phyloP scores from a whole-genome alignment of 805 yeast genomes.

The Starmerella scarabaei region DNA sequence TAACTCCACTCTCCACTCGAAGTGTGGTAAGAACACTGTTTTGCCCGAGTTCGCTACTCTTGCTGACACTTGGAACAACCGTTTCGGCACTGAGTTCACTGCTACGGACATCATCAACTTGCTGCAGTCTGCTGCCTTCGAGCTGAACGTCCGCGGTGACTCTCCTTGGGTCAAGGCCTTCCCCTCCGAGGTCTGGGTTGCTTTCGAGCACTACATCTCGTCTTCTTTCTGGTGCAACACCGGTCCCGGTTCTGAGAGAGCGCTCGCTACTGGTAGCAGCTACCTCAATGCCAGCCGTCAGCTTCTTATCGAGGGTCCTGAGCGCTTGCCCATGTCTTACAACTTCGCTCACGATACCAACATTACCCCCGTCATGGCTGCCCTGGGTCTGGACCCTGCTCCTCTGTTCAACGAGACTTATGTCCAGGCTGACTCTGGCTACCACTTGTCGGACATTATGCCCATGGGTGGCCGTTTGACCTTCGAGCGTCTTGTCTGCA shows the following conservation, averaged over 20 bases:
- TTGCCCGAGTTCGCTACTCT: slow-evolving; percentile 5
- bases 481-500: slow-evolving; percentile 31
- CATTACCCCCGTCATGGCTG: slow-evolving; percentile 36
- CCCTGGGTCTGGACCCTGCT: slow-evolving; percentile 36
- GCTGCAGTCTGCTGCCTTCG: slow-evolving; percentile 39
- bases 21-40: slow-evolving; percentile 1
- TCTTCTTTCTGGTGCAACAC: slow-evolving; percentile 33
- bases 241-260: slow-evolving; percentile 38
- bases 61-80: slow-evolving; percentile 19
- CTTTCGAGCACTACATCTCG: slow-evolving; percentile 34
- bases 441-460: slow-evolving; percentile 33
- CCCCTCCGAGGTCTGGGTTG: slow-evolving; percentile 37
- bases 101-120: slow-evolving; percentile 31
- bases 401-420: slow-evolving; percentile 29
- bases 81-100: slow-evolving; percentile 32
- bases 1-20: neutral
- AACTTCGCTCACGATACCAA: slow-evolving; percentile 52
- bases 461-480: slow-evolving; percentile 24
- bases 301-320: slow-evolving; percentile 31
- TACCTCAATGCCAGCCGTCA: slow-evolving; percentile 37
- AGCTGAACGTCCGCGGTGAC: slow-evolving; percentile 36
- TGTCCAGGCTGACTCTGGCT: slow-evolving; percentile 37
- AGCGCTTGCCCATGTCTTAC: slow-evolving; percentile 31
- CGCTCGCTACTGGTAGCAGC: slow-evolving; percentile 33
- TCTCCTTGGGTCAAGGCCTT: slow-evolving; percentile 35